Conservation (phyloP, 441 rosid genomes). For the Viola pubescens region DNA sequence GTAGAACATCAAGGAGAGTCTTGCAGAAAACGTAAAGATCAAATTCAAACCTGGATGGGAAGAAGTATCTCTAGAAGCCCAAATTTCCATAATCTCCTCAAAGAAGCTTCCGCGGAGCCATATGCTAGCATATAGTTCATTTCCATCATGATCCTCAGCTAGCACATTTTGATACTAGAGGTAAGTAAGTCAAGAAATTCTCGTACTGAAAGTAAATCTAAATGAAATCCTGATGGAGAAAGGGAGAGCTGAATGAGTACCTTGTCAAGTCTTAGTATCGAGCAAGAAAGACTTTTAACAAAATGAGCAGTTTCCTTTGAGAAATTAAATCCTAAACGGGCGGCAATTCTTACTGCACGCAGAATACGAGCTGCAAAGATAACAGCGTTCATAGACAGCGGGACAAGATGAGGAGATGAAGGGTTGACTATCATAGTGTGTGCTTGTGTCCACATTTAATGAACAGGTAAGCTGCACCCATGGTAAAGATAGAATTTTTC, state of each 20-base stretch:
- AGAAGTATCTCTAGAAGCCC: constrained; percentile 75
- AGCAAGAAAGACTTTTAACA: constrained; percentile 46
- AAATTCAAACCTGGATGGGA: constrained; percentile 32
- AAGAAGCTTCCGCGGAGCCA: constrained; percentile 90
- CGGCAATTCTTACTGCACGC: constrained; percentile 80
- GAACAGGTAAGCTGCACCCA: neutral
- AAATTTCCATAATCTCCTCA: constrained; percentile 74
- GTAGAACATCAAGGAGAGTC: constrained; percentile 32
- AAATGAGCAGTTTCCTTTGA: constrained; percentile 70
- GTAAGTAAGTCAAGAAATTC: constrained; percentile 17
- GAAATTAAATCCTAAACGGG: constrained; percentile 72
- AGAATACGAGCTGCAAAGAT: constrained; percentile 75
- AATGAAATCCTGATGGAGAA: constrained; percentile 5
- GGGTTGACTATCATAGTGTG: neutral
- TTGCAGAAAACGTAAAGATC: constrained; percentile 3
- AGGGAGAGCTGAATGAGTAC: constrained; percentile 28
- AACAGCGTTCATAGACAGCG: constrained; percentile 3
- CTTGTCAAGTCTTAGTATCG: constrained; percentile 68
- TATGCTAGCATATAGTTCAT: constrained; percentile 92
- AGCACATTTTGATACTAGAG: constrained; percentile 16
- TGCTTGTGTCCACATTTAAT: neutral
- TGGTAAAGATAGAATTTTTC: neutral
- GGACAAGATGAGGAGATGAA: constrained; percentile 3
- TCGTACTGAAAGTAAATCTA: constrained; percentile 4
- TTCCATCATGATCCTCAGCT: constrained; percentile 90